Percentiles rank a stretch among this genome's conserved stretches.
Evolutionary conservation across 257 asterid genomes (phyloP).

Genomic region (Solanum tarapatanum): DNA sequence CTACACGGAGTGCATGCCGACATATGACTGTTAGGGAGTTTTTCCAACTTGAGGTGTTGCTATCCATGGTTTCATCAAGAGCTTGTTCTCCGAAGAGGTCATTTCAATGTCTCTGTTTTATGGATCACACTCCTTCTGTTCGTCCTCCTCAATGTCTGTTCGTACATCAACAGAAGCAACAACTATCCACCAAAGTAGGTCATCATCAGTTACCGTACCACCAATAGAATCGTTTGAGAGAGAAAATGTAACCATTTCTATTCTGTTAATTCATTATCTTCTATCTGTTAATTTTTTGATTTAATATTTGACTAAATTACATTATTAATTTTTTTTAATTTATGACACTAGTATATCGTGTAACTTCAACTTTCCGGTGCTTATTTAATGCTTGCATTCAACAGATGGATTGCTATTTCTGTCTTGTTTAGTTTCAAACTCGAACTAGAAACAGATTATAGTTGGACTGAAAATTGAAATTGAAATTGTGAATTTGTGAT

Average conservation of each 20-base stretch:
- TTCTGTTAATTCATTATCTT: slow-evolving; percentile 23
- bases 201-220: too few species aligned
- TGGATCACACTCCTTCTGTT: too few species aligned
- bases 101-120: too few species aligned
- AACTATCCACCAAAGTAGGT: too few species aligned
- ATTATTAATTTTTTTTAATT: neutral
- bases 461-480: neutral
- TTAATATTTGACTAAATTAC: neutral
- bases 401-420: neutral
- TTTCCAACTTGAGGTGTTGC: too few species aligned
- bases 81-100: too few species aligned
- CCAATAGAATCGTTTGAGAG: slow-evolving; percentile 37
- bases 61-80: too few species aligned
- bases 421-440: neutral
- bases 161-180: too few species aligned
- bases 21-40: too few species aligned
- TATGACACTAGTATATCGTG: neutral
- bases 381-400: neutral
- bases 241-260: too few species aligned
- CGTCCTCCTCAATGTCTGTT: too few species aligned
- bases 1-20: too few species aligned
- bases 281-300: neutral
- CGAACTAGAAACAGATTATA: neutral
- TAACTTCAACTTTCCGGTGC: neutral
- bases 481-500: neutral